phyloP scores from a whole-genome alignment of 345 rosid genomes.

The Lepidium didymum region DNA sequence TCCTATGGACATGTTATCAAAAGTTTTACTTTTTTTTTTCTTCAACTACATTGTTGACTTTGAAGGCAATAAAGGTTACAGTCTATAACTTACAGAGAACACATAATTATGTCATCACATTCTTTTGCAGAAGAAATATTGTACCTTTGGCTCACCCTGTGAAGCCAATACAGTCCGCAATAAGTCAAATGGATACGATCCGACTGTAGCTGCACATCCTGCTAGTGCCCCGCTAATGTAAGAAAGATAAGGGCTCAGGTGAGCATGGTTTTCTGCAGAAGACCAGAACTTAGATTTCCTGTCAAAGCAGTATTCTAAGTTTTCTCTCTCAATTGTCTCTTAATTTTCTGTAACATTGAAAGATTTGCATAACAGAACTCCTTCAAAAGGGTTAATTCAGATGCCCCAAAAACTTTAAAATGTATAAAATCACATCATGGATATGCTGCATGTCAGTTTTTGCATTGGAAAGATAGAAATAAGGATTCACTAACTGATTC shows the following conservation, averaged over 20 bases:
- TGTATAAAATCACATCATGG: background rate
- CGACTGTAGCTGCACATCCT: conserved; percentile 1
- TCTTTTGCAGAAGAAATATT: background rate
- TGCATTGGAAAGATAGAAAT: background rate
- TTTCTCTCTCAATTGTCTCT: background rate
- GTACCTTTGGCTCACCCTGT: conserved; percentile 13
- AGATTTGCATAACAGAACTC: background rate
- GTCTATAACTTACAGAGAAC: no score
- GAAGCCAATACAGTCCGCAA: conserved; percentile 8
- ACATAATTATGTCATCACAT: background rate
- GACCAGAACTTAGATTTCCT: background rate
- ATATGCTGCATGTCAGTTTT: background rate
- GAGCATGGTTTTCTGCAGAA: conserved; percentile 1
- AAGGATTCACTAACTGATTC: background rate
- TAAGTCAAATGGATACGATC: background rate
- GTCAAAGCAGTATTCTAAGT: background rate
- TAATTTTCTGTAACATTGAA: background rate
- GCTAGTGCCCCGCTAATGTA: conserved; percentile 1
- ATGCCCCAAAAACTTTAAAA: background rate
- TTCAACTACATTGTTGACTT: background rate
- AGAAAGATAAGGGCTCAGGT: conserved; percentile 3
- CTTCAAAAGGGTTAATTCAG: background rate
- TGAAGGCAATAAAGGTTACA: background rate
- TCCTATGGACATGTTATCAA: background rate
- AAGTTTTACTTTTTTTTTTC: background rate